Percentiles rank a stretch among this genome's conserved stretches.
These are phyloP conservation scores for Edaphochlamys debaryana DNA, from an alignment of 139 green algal species.

Conservation along the genomic window DNA sequence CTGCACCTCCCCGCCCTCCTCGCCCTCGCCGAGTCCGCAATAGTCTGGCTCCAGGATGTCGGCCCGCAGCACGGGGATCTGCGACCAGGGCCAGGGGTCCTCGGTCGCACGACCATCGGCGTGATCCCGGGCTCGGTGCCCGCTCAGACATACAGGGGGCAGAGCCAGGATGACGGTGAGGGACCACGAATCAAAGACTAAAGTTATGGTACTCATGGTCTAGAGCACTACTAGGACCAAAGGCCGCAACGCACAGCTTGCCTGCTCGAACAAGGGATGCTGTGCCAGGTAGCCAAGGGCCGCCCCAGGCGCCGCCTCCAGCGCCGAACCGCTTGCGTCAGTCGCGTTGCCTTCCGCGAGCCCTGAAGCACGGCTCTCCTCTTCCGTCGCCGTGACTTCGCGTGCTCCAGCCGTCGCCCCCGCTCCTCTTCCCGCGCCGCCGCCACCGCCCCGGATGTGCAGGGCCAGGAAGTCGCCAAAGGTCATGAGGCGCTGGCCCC, in stretches of 20 bases:
- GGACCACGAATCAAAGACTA: no score
- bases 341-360: neutral
- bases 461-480: constrained; percentile 79
- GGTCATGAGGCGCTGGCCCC: constrained; percentile 88
- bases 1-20: neutral
- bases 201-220: no score
- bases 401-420: neutral
- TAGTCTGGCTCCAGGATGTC: constrained; percentile 90
- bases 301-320: neutral
- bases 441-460: constrained; percentile 35
- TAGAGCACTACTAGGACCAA: no score
- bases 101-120: no score
- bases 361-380: neutral
- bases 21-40: constrained; percentile 70
- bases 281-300: constrained; percentile 88
- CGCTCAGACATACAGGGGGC: no score
- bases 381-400: neutral
- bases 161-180: no score
- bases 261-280: constrained; percentile 87
- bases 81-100: no score
- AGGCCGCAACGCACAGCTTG: no score
- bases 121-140: no score
- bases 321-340: neutral
- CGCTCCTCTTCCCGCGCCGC: neutral
- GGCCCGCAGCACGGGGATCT: constrained; percentile 82